These are phyloP conservation scores for Nicotiana benthamiana DNA, from an alignment of 257 asterid genomes.

Conservation along the genomic window DNA sequence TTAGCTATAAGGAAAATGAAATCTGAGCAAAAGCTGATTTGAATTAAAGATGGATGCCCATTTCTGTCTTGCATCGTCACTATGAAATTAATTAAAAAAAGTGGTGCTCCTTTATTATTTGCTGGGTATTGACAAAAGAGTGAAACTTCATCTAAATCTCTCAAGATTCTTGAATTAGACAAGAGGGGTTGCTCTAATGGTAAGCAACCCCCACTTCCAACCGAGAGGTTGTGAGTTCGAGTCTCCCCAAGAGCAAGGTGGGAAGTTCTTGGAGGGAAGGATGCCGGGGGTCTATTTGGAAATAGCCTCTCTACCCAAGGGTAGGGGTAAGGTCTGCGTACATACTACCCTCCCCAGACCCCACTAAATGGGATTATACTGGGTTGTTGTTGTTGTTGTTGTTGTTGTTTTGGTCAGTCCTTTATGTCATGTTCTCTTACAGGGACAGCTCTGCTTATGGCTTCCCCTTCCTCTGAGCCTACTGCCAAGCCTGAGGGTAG, in stretches of 20 bases:
- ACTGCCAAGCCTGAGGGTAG: conserved; percentile 54
- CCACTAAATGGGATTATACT: no score
- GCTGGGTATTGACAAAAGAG: background rate
- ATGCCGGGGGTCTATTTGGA: no score
- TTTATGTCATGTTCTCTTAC: background rate
- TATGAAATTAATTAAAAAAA: background rate
- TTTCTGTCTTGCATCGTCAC: background rate
- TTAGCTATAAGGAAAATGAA: background rate
- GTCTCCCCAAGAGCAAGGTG: no score
- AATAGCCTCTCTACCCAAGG: no score
- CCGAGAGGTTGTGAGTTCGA: no score
- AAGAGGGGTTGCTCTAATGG: no score
- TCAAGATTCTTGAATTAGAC: background rate
- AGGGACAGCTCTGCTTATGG: conserved; percentile 34
- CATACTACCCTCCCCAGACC: no score
- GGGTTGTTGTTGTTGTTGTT: no score
- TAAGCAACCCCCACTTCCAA: no score
- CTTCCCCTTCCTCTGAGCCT: conserved; percentile 59
- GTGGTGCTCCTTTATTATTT: background rate
- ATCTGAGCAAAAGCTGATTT: background rate
- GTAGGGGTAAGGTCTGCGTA: no score
- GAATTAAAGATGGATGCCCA: background rate
- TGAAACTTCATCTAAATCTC: background rate
- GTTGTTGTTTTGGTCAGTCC: background rate
- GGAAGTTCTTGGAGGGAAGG: no score